phyloP scores from a whole-genome alignment of 139 green algal genomes.

The Chlamydomonas sphaeroides region DNA sequence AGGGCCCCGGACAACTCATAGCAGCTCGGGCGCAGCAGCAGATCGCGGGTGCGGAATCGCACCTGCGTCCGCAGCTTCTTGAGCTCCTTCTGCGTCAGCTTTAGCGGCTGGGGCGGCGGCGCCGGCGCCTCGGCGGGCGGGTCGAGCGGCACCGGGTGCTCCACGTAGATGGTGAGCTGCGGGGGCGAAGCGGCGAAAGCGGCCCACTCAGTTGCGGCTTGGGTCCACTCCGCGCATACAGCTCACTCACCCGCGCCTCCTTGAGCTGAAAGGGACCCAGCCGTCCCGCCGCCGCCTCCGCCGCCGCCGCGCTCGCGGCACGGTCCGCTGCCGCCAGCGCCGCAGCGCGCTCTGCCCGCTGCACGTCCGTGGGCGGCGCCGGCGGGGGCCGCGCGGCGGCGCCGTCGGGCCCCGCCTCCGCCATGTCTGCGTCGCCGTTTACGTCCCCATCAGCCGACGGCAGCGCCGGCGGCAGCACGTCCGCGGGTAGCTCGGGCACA shows the following conservation, averaged over 20 bases:
- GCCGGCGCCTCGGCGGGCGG: conserved; percentile 85
- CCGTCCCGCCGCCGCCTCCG: conserved; percentile 1
- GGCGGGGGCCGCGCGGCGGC: too few relatives aligned
- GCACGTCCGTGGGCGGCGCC: too few relatives aligned
- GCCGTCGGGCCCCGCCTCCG: background rate
- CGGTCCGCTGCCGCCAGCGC: background rate
- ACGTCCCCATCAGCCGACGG: background rate
- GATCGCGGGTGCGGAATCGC: too few relatives aligned
- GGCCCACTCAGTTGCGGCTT: too few relatives aligned
- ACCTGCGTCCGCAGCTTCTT: conserved; percentile 98
- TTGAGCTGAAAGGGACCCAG: conserved; percentile 18
- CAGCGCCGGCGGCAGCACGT: background rate
- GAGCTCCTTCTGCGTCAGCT: conserved; percentile 83
- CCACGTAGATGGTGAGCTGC: conserved; percentile 78
- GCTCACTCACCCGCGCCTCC: conserved; percentile 5
- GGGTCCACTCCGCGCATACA: too few relatives aligned
- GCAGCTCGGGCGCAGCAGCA: too few relatives aligned
- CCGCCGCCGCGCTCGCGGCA: background rate
- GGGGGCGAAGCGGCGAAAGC: background rate
- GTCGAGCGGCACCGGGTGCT: conserved; percentile 92
- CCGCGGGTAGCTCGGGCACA: conserved; percentile 20
- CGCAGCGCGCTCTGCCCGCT: background rate
- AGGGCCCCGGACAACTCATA: too few relatives aligned
- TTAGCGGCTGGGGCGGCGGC: conserved; percentile 78
- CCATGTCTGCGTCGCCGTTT: background rate